phyloP scores from a whole-genome alignment of 441 rosid genomes.

The Gossypium schwendimanii region DNA sequence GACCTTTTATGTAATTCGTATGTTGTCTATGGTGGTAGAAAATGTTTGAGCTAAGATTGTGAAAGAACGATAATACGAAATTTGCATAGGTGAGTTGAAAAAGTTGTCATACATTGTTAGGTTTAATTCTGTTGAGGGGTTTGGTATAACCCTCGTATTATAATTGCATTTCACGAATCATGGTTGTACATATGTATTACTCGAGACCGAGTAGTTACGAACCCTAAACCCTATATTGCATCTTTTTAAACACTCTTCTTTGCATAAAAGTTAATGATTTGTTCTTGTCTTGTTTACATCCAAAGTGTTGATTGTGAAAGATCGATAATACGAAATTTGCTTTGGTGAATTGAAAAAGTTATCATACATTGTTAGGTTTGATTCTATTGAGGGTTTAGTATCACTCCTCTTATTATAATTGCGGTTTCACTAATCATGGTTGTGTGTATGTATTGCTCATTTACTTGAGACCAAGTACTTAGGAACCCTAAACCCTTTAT shows the following conservation, averaged over 20 bases:
- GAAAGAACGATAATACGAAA: background rate
- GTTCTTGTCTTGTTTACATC: constrained; percentile 11
- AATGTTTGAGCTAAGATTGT: background rate
- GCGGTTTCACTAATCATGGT: background rate
- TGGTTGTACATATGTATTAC: background rate
- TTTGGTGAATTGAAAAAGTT: background rate
- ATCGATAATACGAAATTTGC: background rate
- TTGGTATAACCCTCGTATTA: background rate
- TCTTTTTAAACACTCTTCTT: background rate
- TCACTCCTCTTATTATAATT: background rate
- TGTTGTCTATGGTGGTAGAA: background rate
- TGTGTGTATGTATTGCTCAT: background rate
- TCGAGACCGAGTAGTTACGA: too few species aligned
- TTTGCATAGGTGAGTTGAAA: background rate
- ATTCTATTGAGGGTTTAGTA: background rate
- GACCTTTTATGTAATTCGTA: background rate
- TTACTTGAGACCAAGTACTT: too few species aligned
- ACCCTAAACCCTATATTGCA: background rate
- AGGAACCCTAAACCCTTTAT: background rate
- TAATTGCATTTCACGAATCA: background rate
- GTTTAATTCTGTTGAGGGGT: background rate
- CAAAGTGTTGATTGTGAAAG: constrained; percentile 3
- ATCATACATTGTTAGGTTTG: background rate
- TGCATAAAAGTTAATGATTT: background rate
- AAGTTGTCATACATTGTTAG: background rate